A percentile compares a stretch with the other conserved stretches of the same genome.
Evolutionary conservation across 192 early-diverging fungal genomes (phyloP).

Genomic region (Linderina pennispora): DNA sequence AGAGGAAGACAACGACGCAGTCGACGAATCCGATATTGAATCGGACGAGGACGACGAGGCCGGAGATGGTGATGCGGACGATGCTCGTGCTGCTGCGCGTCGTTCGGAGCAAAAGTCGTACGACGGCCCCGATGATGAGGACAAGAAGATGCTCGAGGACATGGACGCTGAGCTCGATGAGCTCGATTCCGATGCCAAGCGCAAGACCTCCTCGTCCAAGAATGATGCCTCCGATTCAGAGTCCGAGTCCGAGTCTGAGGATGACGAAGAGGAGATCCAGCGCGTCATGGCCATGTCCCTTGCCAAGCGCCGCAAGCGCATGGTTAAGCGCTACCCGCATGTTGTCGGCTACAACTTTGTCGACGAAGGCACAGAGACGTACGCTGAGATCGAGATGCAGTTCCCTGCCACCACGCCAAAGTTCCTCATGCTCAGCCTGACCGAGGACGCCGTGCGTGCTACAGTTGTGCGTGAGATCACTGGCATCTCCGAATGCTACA

Average conservation of each 20-base stretch:
- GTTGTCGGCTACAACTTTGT: slow-evolving; percentile 52
- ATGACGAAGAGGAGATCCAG: slow-evolving; percentile 39
- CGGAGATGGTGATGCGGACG: slow-evolving; percentile 69
- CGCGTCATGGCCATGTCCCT: slow-evolving; percentile 17
- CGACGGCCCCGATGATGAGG: slow-evolving; percentile 84
- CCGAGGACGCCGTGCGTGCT: slow-evolving; percentile 64
- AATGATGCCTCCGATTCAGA: slow-evolving; percentile 47
- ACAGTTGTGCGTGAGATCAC: slow-evolving; percentile 83
- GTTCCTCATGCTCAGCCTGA: slow-evolving; percentile 88
- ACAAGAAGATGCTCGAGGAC: slow-evolving; percentile 50
- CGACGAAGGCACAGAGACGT: slow-evolving; percentile 23
- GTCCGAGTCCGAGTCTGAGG: slow-evolving; percentile 32
- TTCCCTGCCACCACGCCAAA: slow-evolving; percentile 89
- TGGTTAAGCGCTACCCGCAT: slow-evolving; percentile 53
- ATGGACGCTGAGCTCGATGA: slow-evolving; percentile 45
- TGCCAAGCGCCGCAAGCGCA: slow-evolving; percentile 41
- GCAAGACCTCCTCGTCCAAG: slow-evolving; percentile 3
- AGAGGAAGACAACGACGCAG: slow-evolving; percentile 15
- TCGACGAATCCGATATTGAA: slow-evolving; percentile 33
- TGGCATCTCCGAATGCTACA: slow-evolving; percentile 74
- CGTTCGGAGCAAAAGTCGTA: slow-evolving; percentile 65
- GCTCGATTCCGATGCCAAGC: slow-evolving; percentile 16
- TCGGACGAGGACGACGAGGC: slow-evolving; percentile 50
- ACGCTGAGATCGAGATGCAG: slow-evolving; percentile 59
- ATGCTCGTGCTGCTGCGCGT: slow-evolving; percentile 54